Conservation (phyloP, 805 yeast species). For the Lipomyces anomalus region DNA sequence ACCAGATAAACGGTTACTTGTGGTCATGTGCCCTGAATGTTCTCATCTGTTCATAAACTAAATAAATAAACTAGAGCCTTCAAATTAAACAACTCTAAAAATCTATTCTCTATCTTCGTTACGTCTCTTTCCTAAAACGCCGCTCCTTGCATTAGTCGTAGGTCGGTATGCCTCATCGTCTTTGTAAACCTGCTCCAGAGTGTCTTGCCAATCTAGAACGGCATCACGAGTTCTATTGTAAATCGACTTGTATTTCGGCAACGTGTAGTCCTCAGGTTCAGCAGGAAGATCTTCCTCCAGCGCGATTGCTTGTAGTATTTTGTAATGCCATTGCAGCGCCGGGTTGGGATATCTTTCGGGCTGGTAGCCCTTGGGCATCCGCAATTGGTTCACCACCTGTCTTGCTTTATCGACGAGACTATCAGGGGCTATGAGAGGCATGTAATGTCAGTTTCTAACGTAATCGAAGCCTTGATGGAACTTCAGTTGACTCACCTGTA, state of each 20-base stretch:
- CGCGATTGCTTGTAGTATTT: slow-evolving; percentile 56
- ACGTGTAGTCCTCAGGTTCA: slow-evolving; percentile 24
- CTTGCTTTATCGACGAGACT: slow-evolving; percentile 28
- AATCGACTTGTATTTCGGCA: slow-evolving; percentile 26
- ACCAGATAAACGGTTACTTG: too few relatives aligned
- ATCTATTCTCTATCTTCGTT: background rate
- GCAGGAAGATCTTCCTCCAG: slow-evolving; percentile 49
- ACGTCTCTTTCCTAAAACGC: background rate
- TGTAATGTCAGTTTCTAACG: too few relatives aligned
- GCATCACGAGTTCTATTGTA: slow-evolving; percentile 9
- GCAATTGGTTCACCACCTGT: slow-evolving; percentile 38
- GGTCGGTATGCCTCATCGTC: too few relatives aligned
- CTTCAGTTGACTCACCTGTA: too few relatives aligned
- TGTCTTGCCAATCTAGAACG: background rate
- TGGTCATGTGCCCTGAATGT: too few relatives aligned
- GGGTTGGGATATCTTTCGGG: slow-evolving; percentile 64
- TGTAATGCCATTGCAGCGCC: slow-evolving; percentile 58
- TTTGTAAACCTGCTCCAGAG: background rate
- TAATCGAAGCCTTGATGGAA: too few relatives aligned
- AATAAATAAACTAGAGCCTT: background rate
- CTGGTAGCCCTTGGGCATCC: slow-evolving; percentile 44
- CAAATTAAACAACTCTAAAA: background rate
- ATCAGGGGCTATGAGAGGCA: slow-evolving; percentile 25
- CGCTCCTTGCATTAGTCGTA: slow-evolving; percentile 2
- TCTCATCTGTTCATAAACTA: background rate